Conservation (phyloP, 2,329 filamentous ascomycete genomes). For the Allantophomopsis lycopodina region DNA sequence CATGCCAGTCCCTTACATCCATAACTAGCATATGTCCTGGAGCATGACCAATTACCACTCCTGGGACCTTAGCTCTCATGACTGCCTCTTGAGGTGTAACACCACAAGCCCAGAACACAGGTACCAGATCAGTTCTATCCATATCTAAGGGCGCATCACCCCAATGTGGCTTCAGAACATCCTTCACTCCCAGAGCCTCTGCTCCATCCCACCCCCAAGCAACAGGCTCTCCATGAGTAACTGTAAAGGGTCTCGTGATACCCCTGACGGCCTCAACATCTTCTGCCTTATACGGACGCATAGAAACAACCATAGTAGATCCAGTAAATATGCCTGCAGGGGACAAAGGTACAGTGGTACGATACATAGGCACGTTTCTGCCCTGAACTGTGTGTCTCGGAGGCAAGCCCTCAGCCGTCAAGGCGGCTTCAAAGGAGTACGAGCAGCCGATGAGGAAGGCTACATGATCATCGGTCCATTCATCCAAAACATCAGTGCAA, state of each 20-base stretch:
- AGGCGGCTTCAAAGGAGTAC: slow-evolving; percentile 47
- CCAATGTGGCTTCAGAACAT: slow-evolving; percentile 40
- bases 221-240: slow-evolving; percentile 50
- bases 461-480: slow-evolving; percentile 45
- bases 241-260: slow-evolving; percentile 37
- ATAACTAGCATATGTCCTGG: slow-evolving; percentile 49
- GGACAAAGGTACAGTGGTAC: slow-evolving; percentile 38
- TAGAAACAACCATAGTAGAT: slow-evolving; percentile 44
- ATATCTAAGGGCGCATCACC: slow-evolving; percentile 30
- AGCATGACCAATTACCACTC: slow-evolving; percentile 44
- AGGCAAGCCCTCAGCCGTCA: slow-evolving; percentile 32
- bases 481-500: slow-evolving; percentile 26
- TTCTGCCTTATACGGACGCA: slow-evolving; percentile 38
- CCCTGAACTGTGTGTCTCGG: slow-evolving; percentile 33
- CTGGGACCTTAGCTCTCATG: slow-evolving; percentile 36
- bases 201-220: slow-evolving; percentile 50
- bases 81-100: slow-evolving; percentile 54
- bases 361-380: slow-evolving; percentile 47
- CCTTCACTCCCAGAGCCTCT: slow-evolving; percentile 33
- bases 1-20: slow-evolving; percentile 32
- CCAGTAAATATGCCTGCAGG: slow-evolving; percentile 43
- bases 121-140: slow-evolving; percentile 25
- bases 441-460: slow-evolving; percentile 51
- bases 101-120: slow-evolving; percentile 50
- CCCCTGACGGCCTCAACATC: slow-evolving; percentile 37